These are phyloP conservation scores for Aspergillus brasiliensis DNA, from an alignment of 2,329 filamentous ascomycete genomes.

Conservation along the genomic window DNA sequence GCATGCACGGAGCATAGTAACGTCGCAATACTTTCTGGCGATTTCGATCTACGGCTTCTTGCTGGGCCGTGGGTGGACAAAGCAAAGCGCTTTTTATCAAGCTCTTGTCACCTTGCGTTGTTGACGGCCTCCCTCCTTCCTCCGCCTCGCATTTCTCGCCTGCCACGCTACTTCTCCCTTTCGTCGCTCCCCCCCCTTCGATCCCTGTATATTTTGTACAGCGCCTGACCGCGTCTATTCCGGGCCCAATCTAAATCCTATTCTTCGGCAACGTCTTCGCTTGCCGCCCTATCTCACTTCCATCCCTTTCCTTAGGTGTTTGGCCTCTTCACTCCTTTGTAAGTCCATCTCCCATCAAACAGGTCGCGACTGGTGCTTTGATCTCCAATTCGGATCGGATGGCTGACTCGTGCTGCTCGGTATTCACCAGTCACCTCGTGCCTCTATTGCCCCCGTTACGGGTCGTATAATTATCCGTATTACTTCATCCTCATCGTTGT, in stretches of 20 bases:
- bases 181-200: slow-evolving; percentile 23
- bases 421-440: slow-evolving; percentile 36
- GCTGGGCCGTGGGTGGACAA: slow-evolving; percentile 34
- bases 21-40: slow-evolving; percentile 32
- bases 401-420: slow-evolving; percentile 27
- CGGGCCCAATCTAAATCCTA: slow-evolving; percentile 22
- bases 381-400: slow-evolving; percentile 3
- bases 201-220: slow-evolving; percentile 35
- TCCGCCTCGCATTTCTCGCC: slow-evolving; percentile 28
- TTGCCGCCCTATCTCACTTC: slow-evolving; percentile 19
- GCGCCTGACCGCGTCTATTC: slow-evolving; percentile 28
- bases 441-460: slow-evolving; percentile 7
- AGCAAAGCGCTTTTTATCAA: slow-evolving; percentile 31
- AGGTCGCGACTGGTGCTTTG: slow-evolving; percentile 4
- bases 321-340: slow-evolving; percentile 25
- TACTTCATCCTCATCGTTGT: background rate
- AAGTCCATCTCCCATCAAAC: slow-evolving; percentile 16
- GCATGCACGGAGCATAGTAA: slow-evolving; percentile 47
- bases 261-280: slow-evolving; percentile 12
- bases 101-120: slow-evolving; percentile 39
- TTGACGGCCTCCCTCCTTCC: slow-evolving; percentile 12
- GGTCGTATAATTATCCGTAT: slow-evolving; percentile 18
- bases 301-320: slow-evolving; percentile 17
- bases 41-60: slow-evolving; percentile 30
- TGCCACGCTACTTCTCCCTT: slow-evolving; percentile 26